Base-by-base conservation (phyloP, 2,329 filamentous ascomycete genomes). In the Amphichorda felina region DNA sequence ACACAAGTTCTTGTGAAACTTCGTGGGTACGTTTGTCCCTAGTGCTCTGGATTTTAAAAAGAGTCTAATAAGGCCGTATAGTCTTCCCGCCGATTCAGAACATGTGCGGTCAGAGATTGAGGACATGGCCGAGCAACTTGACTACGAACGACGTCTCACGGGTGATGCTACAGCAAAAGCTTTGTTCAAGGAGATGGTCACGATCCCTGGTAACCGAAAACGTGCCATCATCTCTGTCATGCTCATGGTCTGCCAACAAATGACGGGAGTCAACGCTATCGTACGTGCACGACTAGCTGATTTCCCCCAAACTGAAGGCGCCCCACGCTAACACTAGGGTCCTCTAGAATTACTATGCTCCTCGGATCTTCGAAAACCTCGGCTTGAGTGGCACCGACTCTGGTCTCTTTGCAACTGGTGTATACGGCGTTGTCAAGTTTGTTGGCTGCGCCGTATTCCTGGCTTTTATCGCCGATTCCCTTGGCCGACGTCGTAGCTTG, bases 351-450 rank as follows among this genome's bases (percentile, higher is more conserved):
- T 81, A 81, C 59, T 82, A 81, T 46, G 74, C 76, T 0, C 80
- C 80, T 0, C 68, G 72, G 37, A 83, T 85, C 45, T 85, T 85
- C 59, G 58, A 60, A 30, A 67, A 73, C 44, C 63, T 84, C 3
- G 80, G 80, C 14, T 64, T 85, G 45, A 54, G 51, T 16, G 61
- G 61, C 10, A 75, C 68, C 5, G 53, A 67, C 28, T 65, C 70
- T 28, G 72, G 70, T 14, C 70, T 85, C 17, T 82, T 85, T 50
- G 79, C 81, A 4, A 84, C 80, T 0, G 80, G 81, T 28, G 70
- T 85, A 43, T 85, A 84, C 50, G 80, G 80, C 17, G 68, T 84
- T 36, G 72, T 82, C 38, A 85, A 85, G 54, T 75, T 79, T 56
- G 56, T 64, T 8, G 70, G 73, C 27, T 82, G 76, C 48, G 64